Conservation (phyloP, 345 rosid genomes). For the Dovyalis caffra region DNA sequence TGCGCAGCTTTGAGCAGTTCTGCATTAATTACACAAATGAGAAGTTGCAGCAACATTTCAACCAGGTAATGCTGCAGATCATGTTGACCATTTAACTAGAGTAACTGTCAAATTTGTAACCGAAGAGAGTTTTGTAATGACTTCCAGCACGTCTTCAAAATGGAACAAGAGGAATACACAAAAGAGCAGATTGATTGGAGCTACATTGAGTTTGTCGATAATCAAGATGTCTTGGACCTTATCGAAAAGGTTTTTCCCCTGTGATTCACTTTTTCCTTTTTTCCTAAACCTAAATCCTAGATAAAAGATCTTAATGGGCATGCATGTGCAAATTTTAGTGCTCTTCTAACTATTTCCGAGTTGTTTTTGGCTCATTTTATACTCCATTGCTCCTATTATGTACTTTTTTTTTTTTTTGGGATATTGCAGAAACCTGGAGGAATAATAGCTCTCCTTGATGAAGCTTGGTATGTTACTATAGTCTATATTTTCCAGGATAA, state of each 20-base stretch:
- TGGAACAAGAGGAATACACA: slow-evolving; percentile 98
- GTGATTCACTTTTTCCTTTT: not conserved
- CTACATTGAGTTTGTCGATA: slow-evolving; percentile 95
- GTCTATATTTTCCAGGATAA: slow-evolving; percentile 1
- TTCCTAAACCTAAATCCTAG: not conserved
- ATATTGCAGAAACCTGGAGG: slow-evolving; percentile 78
- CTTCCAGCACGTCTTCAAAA: slow-evolving; percentile 93
- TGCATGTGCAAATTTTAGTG: not conserved
- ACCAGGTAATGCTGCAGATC: slow-evolving; percentile 56
- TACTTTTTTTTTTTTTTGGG: not conserved
- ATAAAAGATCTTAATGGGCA: not conserved
- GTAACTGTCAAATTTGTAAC: slow-evolving; percentile 5
- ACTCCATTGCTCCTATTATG: not conserved
- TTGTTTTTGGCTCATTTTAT: not conserved
- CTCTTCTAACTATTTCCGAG: not conserved
- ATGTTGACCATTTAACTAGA: slow-evolving; percentile 6
- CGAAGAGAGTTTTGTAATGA: slow-evolving; percentile 17
- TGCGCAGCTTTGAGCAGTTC: slow-evolving; percentile 88
- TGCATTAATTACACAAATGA: slow-evolving; percentile 95
- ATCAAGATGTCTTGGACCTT: slow-evolving; percentile 94
- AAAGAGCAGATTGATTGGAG: slow-evolving; percentile 95
- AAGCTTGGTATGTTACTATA: slow-evolving; percentile 65
- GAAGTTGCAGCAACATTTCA: slow-evolving; percentile 97
- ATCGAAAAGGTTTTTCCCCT: slow-evolving; percentile 67
- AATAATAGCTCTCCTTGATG: slow-evolving; percentile 77